Evolutionary conservation across 2,329 filamentous ascomycete species (phyloP), one percentile per base, ranked within the genome.

Genomic region (Hypoxylon sp.): DNA sequence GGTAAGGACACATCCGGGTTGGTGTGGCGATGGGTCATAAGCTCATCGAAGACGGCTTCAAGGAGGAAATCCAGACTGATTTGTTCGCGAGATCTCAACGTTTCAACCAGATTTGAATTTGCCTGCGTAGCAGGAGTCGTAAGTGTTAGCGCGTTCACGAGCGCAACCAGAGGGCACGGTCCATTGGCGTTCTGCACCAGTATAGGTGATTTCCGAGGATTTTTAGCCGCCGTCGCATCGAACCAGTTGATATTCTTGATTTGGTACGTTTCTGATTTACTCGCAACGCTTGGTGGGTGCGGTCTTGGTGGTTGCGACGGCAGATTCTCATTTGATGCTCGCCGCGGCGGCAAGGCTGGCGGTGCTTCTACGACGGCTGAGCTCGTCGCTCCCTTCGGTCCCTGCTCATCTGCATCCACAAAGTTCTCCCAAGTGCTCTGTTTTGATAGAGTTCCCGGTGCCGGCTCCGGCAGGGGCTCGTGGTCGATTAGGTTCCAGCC

Each of bases 131-230:
- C 82, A 0, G 91, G 90, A 0, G 93, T 95, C 2, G 93, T 94
- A 57, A 99, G 81, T 0, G 93, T 91, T 14, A 99, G 83, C 0
- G 94, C 94, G 76, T 99, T 99, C 62, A 98, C 94, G 4, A 99
- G 83, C 1, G 96, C 96, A 24, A 99, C 87, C 12, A 99, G 80
- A 1, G 96, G 96, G 77, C 96, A 99, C 0, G 96, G 96, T 0
- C 96, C 96, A 73, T 99, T 99, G 60, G 90, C 88, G 71, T 97
- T 98, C 75, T 99, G 95, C 2, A 96, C 89, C 40, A 98, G 82
- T 59, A 98, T 93, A 0, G 96, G 95, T 0, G 93, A 95, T n/a
- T 86, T 85, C 44, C 93, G 85, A 36, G 92, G 83, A 55, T 87
- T 87, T n/a, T 85, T 83, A 1, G 82, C 76, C 0, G 84, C 82